Percentiles rank a stretch among this genome's conserved stretches.
These are phyloP conservation scores for Avena eriantha DNA, from an alignment of 176 grass and related monocot species.

Conservation along the genomic window DNA sequence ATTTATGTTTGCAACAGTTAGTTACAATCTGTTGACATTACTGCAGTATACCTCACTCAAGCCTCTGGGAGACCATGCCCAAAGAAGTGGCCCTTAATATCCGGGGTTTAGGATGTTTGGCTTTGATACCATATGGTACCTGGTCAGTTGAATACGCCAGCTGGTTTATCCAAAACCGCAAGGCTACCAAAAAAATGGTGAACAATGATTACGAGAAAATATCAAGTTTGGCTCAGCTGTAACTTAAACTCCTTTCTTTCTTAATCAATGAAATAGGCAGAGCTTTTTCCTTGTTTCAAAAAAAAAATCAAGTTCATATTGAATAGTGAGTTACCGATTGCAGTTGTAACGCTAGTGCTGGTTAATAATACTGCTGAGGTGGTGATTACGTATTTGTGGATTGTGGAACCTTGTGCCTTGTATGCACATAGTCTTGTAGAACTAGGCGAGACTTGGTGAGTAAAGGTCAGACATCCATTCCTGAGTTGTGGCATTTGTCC, in stretches of 20 bases:
- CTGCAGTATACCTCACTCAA: conserved; percentile 85
- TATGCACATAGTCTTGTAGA: background rate
- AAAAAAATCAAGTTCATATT: background rate
- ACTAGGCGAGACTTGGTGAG: background rate
- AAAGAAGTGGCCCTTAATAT: background rate
- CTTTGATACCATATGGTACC: background rate
- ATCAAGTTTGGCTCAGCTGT: no score
- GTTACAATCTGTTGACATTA: background rate
- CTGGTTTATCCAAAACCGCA: background rate
- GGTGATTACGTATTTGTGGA: background rate
- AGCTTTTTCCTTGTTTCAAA: no score
- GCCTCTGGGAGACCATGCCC: conserved; percentile 68
- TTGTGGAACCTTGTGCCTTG: background rate
- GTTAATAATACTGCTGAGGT: background rate
- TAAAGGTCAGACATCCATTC: background rate
- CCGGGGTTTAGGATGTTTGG: background rate
- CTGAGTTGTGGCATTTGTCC: background rate
- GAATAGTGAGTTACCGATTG: background rate
- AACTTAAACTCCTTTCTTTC: no score
- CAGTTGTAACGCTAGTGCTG: background rate
- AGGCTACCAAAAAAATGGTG: background rate
- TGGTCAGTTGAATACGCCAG: background rate
- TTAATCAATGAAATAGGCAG: no score
- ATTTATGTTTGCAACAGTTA: background rate
- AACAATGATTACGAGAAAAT: background rate